Base-by-base conservation (phyloP, 2,329 filamentous ascomycete species). In the Acarospora socialis region DNA sequence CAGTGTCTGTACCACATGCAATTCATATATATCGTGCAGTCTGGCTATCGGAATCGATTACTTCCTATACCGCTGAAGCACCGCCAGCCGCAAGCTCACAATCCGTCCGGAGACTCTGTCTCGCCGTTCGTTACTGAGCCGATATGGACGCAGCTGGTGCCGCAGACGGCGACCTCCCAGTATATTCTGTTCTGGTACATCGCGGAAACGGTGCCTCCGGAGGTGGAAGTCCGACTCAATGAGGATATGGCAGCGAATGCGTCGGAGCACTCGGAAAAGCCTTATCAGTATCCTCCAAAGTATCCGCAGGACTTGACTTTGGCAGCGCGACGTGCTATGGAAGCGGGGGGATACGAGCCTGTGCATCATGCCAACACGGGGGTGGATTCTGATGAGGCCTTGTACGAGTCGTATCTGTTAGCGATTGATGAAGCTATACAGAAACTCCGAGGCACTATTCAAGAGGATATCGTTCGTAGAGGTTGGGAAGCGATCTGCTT, bases 101-200 rank as follows among this genome's bases (percentile, higher is more conserved):
- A 54, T 15, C 39, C 40, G 7, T 33, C 40, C 22, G 35, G 18
- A 44, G 46, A 38, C 27, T 45, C 23, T 28, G 37, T 18, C 10
- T 32, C 41, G 7, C 17, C 40, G 32, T 50, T 57, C 46, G 49
- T 48, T 2, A 57, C 51, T 1, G 63, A 66, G 35, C 54, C 62
- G 0, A 41, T 66, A 3, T 65, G 59, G 54, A 59, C 56, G 36
- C 55, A 65, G 38, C 31, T 66, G 21, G 37, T 60, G 33, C 60
- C 60, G 2, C 31, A 60, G 26, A 44, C 37, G 1, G 42, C 2
- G 46, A 39, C 13, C 23, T 40, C 38, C 14, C 61, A 64, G 41
- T 65, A 65, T 34, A 40, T 63, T 7, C 44, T 63, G 4, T 61
- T 56, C 39, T 64, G 60, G 61, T 63, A 62, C 39, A 50, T 59